Percentiles rank a stretch among this genome's conserved stretches.
phyloP scores from a whole-genome alignment of 371 early-diverging fungal genomes.

The Circinella umbellata region DNA sequence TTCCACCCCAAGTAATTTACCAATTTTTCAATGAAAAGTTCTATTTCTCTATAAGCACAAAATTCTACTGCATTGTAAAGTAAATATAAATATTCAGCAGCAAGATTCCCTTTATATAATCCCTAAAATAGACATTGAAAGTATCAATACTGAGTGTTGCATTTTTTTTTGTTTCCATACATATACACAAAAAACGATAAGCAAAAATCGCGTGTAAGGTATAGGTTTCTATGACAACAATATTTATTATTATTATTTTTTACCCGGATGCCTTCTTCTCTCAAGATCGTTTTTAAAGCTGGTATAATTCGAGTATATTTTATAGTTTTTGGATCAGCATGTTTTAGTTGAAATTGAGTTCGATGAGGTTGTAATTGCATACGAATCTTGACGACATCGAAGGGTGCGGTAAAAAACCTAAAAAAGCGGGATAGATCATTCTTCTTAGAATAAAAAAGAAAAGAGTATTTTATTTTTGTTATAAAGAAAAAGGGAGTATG shows the following conservation, averaged over 20 bases:
- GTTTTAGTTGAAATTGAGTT: slow-evolving; percentile 24
- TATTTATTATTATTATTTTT: slow-evolving; percentile 6
- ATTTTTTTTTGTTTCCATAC: background rate
- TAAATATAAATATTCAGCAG: slow-evolving; percentile 90
- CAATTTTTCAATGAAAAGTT: slow-evolving; percentile 29
- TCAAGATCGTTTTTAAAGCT: slow-evolving; percentile 58
- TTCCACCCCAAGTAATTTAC: slow-evolving; percentile 8
- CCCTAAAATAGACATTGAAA: slow-evolving; percentile 47
- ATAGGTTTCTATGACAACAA: too few species aligned
- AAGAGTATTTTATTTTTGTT: background rate
- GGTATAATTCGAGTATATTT: slow-evolving; percentile 66
- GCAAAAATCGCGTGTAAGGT: too few species aligned
- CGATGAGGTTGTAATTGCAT: slow-evolving; percentile 67
- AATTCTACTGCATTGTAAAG: slow-evolving; percentile 92
- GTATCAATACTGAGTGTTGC: too few species aligned
- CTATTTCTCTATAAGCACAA: slow-evolving; percentile 66
- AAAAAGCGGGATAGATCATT: background rate
- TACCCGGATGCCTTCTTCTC: slow-evolving; percentile 80
- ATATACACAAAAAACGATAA: too few species aligned
- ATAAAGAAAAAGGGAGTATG: too few species aligned
- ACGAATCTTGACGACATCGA: slow-evolving; percentile 94
- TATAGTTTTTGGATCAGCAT: slow-evolving; percentile 5
- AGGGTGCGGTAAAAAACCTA: slow-evolving; percentile 79
- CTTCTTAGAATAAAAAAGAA: background rate
- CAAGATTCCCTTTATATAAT: slow-evolving; percentile 93